Percentiles rank a stretch among this genome's conserved stretches.
Evolutionary conservation across 2,329 filamentous ascomycete species (phyloP).

Genomic region (Colletotrichum acutatum): DNA sequence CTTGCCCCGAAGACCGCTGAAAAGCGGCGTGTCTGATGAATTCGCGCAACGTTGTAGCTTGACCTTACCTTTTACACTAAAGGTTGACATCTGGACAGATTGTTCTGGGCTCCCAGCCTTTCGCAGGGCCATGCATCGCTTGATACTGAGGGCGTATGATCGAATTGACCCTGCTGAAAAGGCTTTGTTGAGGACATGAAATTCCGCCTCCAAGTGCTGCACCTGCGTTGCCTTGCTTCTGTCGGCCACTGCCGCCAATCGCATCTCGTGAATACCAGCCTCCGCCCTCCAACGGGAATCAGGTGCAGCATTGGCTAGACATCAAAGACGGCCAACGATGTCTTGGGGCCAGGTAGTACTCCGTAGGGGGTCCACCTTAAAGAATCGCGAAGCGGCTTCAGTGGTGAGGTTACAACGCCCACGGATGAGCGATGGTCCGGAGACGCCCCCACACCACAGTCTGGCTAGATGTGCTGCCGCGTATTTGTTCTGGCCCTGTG

Average conservation of each 20-base stretch:
- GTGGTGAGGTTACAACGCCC: constrained; percentile 27
- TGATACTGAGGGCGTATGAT: background rate
- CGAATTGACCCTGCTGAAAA: background rate
- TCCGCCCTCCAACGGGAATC: background rate
- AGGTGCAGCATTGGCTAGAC: background rate
- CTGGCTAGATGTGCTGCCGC: background rate
- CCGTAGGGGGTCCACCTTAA: background rate
- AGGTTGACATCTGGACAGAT: background rate
- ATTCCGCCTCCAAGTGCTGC: background rate
- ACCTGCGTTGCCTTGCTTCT: background rate
- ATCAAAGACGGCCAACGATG: background rate
- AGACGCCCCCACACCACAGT: background rate
- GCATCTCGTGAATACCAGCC: background rate
- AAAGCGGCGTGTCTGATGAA: background rate
- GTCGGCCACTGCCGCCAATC: background rate
- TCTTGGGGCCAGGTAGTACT: background rate
- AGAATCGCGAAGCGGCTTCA: background rate
- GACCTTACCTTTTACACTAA: background rate
- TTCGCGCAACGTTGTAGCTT: background rate
- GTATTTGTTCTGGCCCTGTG: background rate
- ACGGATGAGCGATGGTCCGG: constrained; percentile 27
- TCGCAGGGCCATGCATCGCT: background rate
- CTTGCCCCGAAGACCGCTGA: background rate
- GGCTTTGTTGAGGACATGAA: background rate
- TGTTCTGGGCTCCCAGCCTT: background rate